These are phyloP conservation scores for Fraxinus floribunda DNA, from an alignment of 305 asterid species.

Conservation along the genomic window DNA sequence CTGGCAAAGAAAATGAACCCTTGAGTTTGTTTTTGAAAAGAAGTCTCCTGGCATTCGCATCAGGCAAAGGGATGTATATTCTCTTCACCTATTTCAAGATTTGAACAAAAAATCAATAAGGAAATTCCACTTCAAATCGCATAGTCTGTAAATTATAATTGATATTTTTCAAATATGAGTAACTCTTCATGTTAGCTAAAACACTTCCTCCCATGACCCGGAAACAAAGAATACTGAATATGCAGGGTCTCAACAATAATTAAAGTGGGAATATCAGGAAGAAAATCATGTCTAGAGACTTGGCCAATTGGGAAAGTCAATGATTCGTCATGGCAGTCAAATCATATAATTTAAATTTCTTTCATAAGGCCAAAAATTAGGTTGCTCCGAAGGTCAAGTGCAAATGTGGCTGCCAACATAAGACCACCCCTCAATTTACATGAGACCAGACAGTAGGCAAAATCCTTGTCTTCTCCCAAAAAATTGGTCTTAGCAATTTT, in stretches of 20 bases:
- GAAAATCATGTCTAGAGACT: conserved; percentile 2
- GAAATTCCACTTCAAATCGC: conserved; percentile 14
- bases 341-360: background rate
- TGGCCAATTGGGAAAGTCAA: background rate
- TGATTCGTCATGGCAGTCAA: background rate
- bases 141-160: conserved; percentile 11
- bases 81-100: conserved; percentile 72
- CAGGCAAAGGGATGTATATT: conserved; percentile 95
- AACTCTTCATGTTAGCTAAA: background rate
- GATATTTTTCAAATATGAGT: conserved; percentile 1
- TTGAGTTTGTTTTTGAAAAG: conserved; percentile 89
- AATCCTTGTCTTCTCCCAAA: conserved; percentile 3
- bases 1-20: conserved; percentile 88
- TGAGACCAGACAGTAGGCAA: conserved; percentile 14
- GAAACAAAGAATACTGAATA: background rate
- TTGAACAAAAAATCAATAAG: background rate
- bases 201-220: conserved; percentile 8
- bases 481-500: background rate
- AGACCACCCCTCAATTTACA: conserved; percentile 1
- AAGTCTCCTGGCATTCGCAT: conserved; percentile 70
- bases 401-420: background rate
- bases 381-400: background rate
- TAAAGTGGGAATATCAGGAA: background rate
- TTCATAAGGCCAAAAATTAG: conserved; percentile 1
- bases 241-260: background rate